Evolutionary conservation across 2,329 filamentous ascomycete species (phyloP), one percentile per base, ranked within the genome.

Genomic region (Exserohilum rostratum): DNA sequence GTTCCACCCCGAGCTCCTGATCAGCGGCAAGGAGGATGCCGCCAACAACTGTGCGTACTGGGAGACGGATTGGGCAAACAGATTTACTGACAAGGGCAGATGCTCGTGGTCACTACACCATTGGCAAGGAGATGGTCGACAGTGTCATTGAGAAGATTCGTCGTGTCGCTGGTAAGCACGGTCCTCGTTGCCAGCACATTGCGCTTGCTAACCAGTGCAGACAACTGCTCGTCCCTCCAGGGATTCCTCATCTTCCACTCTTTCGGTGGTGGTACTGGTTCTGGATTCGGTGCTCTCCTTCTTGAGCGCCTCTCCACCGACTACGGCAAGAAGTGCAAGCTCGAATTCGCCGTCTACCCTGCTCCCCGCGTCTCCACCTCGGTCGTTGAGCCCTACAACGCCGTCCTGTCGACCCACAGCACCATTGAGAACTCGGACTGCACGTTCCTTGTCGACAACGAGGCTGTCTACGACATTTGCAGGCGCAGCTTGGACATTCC

Each of bases 401-500:
- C 87, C 57, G 87, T 90, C 54, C 80, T 90, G 60, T 88, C 87
- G 40, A 90, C 87, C 52, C 87, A 90, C 80, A 89, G 86, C 81
- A 90, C 87, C 56, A 88, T 90, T 58, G 87, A 90, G 81, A 87
- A 90, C 80, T 85, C 87, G n/a, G 87, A 90, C 80, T 90, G 87
- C 75, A 89, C 87, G n/a, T 90, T 90, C 81, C 79, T 90, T 44
- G 87, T 90, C 62, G 87, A 90, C 69, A 90, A 90, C 74, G 87
- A 90, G 77, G 87, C 87, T 65, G 86, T 90, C 66, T 90, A 89
- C 78, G 87, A 90, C 65, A 90, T 90, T 71, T 90, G 87, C 83
- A 84, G 85, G 64, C 86, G 87, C 69, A 90, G 86, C 78, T 79
- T 90, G 57, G 87, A 88, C 68, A 87, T 90, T 56, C 82, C 86